Percentiles rank a stretch among this genome's conserved stretches.
Evolutionary conservation across 306 rosid species (phyloP).

Genomic region (Castanea crenata): DNA sequence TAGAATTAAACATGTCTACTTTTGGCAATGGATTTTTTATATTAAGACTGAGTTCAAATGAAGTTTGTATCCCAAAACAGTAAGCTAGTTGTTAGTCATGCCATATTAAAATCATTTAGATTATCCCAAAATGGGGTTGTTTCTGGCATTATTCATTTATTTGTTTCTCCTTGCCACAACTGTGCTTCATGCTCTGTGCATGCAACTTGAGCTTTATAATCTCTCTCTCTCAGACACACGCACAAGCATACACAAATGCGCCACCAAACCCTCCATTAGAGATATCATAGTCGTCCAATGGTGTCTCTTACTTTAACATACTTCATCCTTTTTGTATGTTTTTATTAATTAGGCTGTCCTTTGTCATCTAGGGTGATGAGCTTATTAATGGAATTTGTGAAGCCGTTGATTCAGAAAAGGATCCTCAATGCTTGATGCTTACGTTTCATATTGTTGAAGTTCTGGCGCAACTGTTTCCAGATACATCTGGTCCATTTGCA

Average conservation of each 20-base stretch:
- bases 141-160: background rate
- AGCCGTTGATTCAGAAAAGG: slow-evolving; percentile 86
- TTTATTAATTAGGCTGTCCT: slow-evolving; percentile 16
- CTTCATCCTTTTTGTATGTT: slow-evolving; percentile 4
- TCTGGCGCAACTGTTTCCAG: slow-evolving; percentile 64
- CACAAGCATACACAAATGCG: background rate
- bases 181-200: background rate
- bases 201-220: no score
- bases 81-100: slow-evolving; percentile 17
- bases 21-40: background rate
- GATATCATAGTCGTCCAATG: background rate
- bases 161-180: background rate
- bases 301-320: background rate
- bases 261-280: background rate
- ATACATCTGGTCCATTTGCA: slow-evolving; percentile 69
- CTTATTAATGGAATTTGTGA: slow-evolving; percentile 77
- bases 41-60: background rate
- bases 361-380: slow-evolving; percentile 65
- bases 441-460: slow-evolving; percentile 64
- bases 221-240: background rate
- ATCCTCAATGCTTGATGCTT: slow-evolving; percentile 81
- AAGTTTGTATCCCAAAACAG: slow-evolving; percentile 20
- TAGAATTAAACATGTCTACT: background rate
- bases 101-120: background rate
- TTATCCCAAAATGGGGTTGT: background rate